phyloP scores from a whole-genome alignment of 345 rosid species.

The Murraya koenigii region DNA sequence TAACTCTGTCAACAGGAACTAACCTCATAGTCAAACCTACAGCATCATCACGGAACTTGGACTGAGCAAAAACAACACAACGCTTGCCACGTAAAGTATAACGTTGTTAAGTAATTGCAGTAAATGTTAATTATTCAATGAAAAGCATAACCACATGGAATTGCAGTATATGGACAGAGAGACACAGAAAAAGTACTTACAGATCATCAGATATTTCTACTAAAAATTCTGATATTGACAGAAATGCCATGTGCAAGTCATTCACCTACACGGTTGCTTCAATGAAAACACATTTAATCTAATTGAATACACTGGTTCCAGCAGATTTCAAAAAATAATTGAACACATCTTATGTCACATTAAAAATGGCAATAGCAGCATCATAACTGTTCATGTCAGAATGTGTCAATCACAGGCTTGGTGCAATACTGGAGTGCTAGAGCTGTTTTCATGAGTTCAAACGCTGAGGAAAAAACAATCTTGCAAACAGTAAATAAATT shows the following conservation, averaged over 20 bases:
- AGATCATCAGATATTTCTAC: slow-evolving; percentile 91
- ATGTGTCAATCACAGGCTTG: background rate
- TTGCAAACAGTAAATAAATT: background rate
- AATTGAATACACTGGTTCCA: background rate
- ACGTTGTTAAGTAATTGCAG: slow-evolving; percentile 17
- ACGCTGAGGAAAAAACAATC: background rate
- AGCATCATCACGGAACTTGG: slow-evolving; percentile 16
- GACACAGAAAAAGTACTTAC: slow-evolving; percentile 33
- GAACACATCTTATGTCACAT: background rate
- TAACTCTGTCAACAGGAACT: slow-evolving; percentile 9
- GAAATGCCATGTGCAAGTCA: slow-evolving; percentile 81
- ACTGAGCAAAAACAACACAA: slow-evolving; percentile 18
- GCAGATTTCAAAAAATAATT: slow-evolving; percentile 3
- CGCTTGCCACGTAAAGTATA: slow-evolving; percentile 21
- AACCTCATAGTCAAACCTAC: slow-evolving; percentile 90
- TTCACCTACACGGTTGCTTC: slow-evolving; percentile 57
- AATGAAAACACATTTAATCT: slow-evolving; percentile 28
- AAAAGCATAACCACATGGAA: background rate
- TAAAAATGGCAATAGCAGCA: background rate
- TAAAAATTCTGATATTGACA: slow-evolving; percentile 77
- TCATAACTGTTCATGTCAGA: background rate
- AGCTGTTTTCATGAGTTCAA: background rate
- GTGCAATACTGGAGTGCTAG: background rate
- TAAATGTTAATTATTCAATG: slow-evolving; percentile 8
- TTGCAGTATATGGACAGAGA: background rate